A percentile compares a stretch with the other conserved stretches of the same genome.
Conservation (phyloP, 192 early-diverging fungal genomes). For the Obelidium mucronatum region DNA sequence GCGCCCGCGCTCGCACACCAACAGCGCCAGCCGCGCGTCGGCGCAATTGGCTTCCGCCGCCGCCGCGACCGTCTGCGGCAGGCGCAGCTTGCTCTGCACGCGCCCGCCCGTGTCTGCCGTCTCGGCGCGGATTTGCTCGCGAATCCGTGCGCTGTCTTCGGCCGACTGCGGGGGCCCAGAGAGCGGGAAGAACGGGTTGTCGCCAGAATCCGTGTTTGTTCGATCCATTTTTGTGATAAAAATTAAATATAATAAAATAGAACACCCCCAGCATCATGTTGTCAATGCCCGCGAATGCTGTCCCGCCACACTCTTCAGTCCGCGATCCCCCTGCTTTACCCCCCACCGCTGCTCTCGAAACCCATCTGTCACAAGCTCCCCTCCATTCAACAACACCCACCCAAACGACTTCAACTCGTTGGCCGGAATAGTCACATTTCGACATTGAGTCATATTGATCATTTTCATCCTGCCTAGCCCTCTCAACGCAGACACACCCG, state of each 20-base stretch:
- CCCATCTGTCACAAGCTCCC: slow-evolving; percentile 23
- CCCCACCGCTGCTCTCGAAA: neutral
- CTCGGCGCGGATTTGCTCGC: neutral
- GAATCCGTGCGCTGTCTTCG: neutral
- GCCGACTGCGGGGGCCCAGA: neutral
- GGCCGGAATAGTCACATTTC: slow-evolving; percentile 7
- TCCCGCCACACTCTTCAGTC: no score
- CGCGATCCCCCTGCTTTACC: no score
- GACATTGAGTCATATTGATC: slow-evolving; percentile 50
- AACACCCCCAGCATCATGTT: no score
- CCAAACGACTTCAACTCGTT: slow-evolving; percentile 20
- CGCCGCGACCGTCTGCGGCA: neutral
- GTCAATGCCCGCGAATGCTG: no score
- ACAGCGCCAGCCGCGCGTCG: neutral
- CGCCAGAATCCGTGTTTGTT: no score
- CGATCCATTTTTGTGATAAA: no score
- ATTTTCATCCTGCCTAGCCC: slow-evolving; percentile 24
- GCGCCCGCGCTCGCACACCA: neutral
- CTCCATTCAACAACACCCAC: slow-evolving; percentile 41
- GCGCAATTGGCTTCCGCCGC: neutral
- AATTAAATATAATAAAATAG: no score
- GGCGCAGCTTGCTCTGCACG: neutral
- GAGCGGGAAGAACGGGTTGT: neutral
- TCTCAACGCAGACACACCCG: slow-evolving; percentile 35
- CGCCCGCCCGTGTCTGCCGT: neutral